Evolutionary conservation across 768 basidiomycete species (phyloP).

Genomic region (Tremella yokohamensis): DNA sequence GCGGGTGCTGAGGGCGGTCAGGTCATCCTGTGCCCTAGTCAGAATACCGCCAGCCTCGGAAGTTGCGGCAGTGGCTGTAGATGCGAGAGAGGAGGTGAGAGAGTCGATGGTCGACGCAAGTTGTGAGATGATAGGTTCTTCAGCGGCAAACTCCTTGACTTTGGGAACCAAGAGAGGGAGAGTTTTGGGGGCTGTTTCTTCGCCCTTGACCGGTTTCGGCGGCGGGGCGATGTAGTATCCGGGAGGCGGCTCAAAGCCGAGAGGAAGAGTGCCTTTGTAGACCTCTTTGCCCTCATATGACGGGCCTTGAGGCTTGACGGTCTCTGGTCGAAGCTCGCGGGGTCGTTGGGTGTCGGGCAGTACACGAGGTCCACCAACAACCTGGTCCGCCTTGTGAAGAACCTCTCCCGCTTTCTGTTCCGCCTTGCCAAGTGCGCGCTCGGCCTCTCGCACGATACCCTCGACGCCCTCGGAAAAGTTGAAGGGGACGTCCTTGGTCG

Average conservation of each 20-base stretch:
- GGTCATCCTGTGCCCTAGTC: slow-evolving; percentile 72
- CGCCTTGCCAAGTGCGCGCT: slow-evolving; percentile 59
- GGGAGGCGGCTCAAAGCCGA: slow-evolving; percentile 90
- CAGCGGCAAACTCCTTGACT: slow-evolving; percentile 63
- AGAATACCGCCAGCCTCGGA: slow-evolving; percentile 61
- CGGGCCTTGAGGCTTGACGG: slow-evolving; percentile 40
- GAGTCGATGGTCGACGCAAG: slow-evolving; percentile 89
- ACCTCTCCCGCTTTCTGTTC: slow-evolving; percentile 38
- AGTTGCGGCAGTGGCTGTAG: slow-evolving; percentile 53
- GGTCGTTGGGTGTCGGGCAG: slow-evolving; percentile 45
- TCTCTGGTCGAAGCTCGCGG: slow-evolving; percentile 47
- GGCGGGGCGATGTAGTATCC: slow-evolving; percentile 63
- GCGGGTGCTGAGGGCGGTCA: slow-evolving; percentile 69
- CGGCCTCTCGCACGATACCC: slow-evolving; percentile 67
- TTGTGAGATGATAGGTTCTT: slow-evolving; percentile 89
- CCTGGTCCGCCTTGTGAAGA: slow-evolving; percentile 20
- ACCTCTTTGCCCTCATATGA: slow-evolving; percentile 49
- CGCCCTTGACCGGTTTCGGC: slow-evolving; percentile 17
- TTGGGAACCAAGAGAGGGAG: slow-evolving; percentile 79
- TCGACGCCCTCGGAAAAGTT: slow-evolving; percentile 62
- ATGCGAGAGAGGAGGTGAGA: slow-evolving; percentile 75
- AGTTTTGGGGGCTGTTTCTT: slow-evolving; percentile 47
- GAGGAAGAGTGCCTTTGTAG: slow-evolving; percentile 68
- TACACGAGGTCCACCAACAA: slow-evolving; percentile 11
- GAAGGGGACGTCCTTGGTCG: slow-evolving; percentile 27